phyloP scores from a whole-genome alignment of 768 basidiomycete species.

The Boletus subparvulus region DNA sequence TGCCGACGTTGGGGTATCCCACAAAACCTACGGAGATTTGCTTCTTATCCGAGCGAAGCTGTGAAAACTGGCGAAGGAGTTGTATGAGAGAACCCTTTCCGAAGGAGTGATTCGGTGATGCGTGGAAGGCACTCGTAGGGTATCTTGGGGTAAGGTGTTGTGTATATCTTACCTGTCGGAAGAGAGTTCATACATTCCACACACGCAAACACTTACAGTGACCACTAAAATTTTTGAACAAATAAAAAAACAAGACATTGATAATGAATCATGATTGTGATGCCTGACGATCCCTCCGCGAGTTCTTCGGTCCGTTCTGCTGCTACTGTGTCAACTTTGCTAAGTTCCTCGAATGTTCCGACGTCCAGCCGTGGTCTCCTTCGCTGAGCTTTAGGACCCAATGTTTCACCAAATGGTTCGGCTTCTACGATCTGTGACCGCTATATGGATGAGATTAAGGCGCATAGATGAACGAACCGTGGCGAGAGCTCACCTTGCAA shows the following conservation, averaged over 20 bases:
- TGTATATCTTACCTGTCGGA: slow-evolving; percentile 83
- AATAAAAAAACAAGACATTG: background rate
- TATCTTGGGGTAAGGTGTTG: slow-evolving; percentile 92
- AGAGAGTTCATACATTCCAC: background rate
- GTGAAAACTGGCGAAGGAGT: slow-evolving; percentile 93
- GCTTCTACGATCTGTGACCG: slow-evolving; percentile 93
- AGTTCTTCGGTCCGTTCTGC: slow-evolving; percentile 44
- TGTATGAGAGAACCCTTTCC: slow-evolving; percentile 98
- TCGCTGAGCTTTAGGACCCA: slow-evolving; percentile 93
- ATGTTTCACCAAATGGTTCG: slow-evolving; percentile 91
- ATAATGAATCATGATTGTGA: background rate
- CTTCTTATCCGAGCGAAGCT: slow-evolving; percentile 97
- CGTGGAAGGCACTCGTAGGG: slow-evolving; percentile 97
- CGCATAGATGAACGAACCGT: background rate
- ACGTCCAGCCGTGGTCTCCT: slow-evolving; percentile 85
- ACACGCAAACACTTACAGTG: slow-evolving; percentile 59
- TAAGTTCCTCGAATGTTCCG: slow-evolving; percentile 90
- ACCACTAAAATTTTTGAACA: slow-evolving; percentile 40
- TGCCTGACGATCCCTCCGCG: slow-evolving; percentile 49
- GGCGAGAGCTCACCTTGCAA: slow-evolving; percentile 57
- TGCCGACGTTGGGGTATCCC: slow-evolving; percentile 98
- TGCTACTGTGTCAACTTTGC: slow-evolving; percentile 58
- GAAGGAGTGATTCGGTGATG: slow-evolving; percentile 98
- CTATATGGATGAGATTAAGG: slow-evolving; percentile 37
- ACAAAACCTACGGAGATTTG: slow-evolving; percentile 98